phyloP scores from a whole-genome alignment of 169 alveolate genomes.

The Eimeria falciformis region DNA sequence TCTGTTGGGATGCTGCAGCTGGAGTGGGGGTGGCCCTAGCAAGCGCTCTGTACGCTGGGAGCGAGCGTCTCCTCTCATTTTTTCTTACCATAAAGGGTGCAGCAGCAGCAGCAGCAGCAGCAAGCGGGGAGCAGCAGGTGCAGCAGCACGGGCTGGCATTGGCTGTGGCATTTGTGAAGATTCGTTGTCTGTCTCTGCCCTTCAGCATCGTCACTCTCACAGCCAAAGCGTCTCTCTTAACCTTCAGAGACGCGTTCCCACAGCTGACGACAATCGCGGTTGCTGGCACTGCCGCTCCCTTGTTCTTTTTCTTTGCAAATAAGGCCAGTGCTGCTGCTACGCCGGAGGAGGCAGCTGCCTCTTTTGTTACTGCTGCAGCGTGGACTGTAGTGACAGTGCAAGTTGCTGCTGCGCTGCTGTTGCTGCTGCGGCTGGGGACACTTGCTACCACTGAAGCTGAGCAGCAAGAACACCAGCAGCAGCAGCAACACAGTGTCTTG shows the following conservation, averaged over 20 bases:
- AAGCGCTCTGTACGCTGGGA: background rate
- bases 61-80: background rate
- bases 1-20: slow-evolving; percentile 3
- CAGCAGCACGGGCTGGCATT: slow-evolving; percentile 20
- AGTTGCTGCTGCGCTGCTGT: background rate
- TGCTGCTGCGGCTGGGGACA: slow-evolving; percentile 18
- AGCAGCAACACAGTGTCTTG: background rate
- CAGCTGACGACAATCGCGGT: background rate
- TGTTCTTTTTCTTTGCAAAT: background rate
- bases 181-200: slow-evolving; percentile 36
- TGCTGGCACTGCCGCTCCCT: background rate
- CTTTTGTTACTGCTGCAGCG: slow-evolving; percentile 5
- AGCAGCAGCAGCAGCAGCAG: slow-evolving; percentile 7
- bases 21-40: slow-evolving; percentile 8
- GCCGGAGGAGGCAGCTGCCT: background rate
- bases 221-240: slow-evolving; percentile 23
- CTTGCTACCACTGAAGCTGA: background rate
- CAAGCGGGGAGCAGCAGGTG: background rate
- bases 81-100: background rate
- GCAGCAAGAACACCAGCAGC: background rate
- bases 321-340: background rate
- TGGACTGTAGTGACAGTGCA: background rate
- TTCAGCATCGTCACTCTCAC: background rate
- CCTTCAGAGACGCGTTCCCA: slow-evolving; percentile 15
- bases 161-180: background rate